phyloP scores from a whole-genome alignment of 1,284 basidiomycete genomes.

The Inonotus obliquus region DNA sequence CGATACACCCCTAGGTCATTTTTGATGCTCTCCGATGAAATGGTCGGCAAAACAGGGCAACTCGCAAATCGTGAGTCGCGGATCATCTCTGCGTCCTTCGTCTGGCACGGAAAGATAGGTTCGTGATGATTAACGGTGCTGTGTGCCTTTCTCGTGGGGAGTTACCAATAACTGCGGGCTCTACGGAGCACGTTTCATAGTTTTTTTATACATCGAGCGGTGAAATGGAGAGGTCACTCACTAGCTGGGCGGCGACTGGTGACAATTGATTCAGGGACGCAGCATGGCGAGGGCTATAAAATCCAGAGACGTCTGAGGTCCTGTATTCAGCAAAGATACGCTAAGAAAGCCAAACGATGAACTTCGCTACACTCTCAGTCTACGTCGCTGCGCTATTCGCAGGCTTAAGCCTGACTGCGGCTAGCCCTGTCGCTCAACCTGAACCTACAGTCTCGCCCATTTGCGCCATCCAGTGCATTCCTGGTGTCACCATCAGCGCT shows the following conservation, averaged over 20 bases:
- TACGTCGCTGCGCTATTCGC: constrained; percentile 4
- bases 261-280: neutral
- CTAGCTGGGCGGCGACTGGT: neutral
- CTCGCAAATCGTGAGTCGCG: neutral
- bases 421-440: constrained; percentile 4
- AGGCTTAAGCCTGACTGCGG: neutral
- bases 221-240: neutral
- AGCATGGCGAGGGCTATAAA: neutral
- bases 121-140: neutral
- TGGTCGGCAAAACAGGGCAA: neutral
- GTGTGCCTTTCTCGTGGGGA: neutral
- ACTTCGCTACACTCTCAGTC: constrained; percentile 11
- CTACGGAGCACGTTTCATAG: neutral
- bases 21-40: neutral
- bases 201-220: neutral
- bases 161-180: neutral
- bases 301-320: neutral
- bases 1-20: neutral
- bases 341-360: neutral
- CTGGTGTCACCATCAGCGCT: constrained; percentile 9
- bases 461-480: constrained; percentile 7
- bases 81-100: neutral
- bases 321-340: neutral
- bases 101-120: neutral
- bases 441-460: neutral